phyloP scores from a whole-genome alignment of 495 filamentous ascomycete species.

The Platismatia glauca region DNA sequence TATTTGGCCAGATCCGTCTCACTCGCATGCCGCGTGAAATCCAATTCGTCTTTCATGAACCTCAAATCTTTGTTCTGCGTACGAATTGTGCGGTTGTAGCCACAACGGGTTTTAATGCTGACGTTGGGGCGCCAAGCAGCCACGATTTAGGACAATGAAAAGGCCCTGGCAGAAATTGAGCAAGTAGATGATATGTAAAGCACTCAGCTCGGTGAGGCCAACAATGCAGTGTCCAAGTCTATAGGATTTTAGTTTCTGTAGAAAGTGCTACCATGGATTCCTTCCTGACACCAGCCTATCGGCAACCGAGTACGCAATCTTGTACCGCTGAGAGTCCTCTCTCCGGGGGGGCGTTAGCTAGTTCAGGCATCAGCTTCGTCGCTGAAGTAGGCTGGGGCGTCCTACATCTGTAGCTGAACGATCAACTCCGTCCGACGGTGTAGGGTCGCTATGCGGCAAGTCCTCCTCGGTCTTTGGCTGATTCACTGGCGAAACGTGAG shows the following conservation, averaged over 20 bases:
- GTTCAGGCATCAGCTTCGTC: not conserved
- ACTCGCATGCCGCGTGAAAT: not conserved
- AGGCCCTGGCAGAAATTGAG: not conserved
- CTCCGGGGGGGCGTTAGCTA: not conserved
- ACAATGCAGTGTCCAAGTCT: not conserved
- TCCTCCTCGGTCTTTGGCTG: not conserved
- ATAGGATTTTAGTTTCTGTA: no score
- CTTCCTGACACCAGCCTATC: slow-evolving; percentile 10
- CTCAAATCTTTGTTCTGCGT: not conserved
- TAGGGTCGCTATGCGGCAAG: not conserved
- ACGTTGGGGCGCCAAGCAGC: not conserved
- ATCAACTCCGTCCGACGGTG: not conserved
- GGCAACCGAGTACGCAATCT: slow-evolving; percentile 9
- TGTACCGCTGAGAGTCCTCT: slow-evolving; percentile 11
- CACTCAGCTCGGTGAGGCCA: not conserved
- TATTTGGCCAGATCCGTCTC: not conserved
- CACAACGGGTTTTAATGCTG: not conserved
- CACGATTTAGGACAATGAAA: not conserved
- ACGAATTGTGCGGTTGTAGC: not conserved
- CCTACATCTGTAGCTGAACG: slow-evolving; percentile 7
- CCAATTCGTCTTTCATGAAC: not conserved
- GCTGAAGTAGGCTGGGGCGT: not conserved
- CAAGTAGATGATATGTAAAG: not conserved
- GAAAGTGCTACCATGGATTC: slow-evolving; percentile 3
- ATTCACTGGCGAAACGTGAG: not conserved